Evolutionary conservation across 164 flowering plant genomes (phyloP), one percentile per base, ranked within the genome.

Genomic region (Umbellularia californica): DNA sequence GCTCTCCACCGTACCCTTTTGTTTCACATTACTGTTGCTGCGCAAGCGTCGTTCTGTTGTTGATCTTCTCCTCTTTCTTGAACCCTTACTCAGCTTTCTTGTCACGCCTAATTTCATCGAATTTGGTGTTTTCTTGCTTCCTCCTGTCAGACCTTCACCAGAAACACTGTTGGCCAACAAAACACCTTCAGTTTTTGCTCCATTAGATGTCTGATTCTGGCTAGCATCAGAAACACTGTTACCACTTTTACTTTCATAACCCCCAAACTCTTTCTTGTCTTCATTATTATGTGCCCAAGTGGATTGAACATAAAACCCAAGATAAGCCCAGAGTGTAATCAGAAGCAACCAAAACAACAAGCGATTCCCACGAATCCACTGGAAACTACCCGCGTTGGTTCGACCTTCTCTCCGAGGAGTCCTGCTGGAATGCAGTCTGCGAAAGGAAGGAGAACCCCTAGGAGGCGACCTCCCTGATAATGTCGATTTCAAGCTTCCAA

Each of bases 311-410:
- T 87, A 89, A 74, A 96, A 96, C 15, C 91, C 99, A 72, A 89
- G 87, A 81, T 96, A 96, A 23, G 97, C 85, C 99, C 99, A 96
- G 14, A 96, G 92, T 72, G 97, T 89, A 55, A 96, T 92, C 75
- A 96, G 76, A 64, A 91, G 80, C 87, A 96, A 81, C 99, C 97
- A 96, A 69, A 84, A 88, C 65, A 94, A 78, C 68, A 96, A 60
- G 7, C 90, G 79, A 68, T 87, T 90, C 76, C 90, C 85, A 33
- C 90, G 79, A 52, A 92, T 85, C 88, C 90, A 92, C 71, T 85
- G 89, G 72, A 82, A 74, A 69, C 76, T 71, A 68, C 82, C 77
- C 2, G 77, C 81, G 77, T 79, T 58, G 71, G 80, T 72, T 79
- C 84, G 83, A 60, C 77, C 93, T 9, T 92, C 99, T 81, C 87